These are phyloP conservation scores for Candida coquimbonensis DNA, from an alignment of 805 yeast genomes.

Conservation along the genomic window DNA sequence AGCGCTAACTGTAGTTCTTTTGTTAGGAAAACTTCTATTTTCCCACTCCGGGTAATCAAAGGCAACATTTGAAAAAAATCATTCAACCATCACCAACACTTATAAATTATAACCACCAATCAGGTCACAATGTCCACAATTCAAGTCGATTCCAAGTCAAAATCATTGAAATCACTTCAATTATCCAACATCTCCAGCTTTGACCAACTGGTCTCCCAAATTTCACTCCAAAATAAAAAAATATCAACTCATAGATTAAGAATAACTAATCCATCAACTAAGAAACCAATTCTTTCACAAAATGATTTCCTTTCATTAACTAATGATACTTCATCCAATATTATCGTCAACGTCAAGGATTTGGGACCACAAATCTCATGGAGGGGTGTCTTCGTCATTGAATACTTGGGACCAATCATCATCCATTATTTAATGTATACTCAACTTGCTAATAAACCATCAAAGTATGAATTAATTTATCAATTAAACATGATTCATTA, in stretches of 20 bases:
- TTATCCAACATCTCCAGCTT: slow-evolving; percentile 24
- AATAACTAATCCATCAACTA: slow-evolving; percentile 28
- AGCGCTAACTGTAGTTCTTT: not conserved
- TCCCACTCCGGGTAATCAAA: too few species aligned
- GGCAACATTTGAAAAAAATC: not conserved
- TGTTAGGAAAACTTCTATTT: too few species aligned
- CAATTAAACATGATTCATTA: slow-evolving; percentile 65
- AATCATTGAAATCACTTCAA: not conserved
- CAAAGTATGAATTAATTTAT: slow-evolving; percentile 26
- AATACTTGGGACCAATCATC: slow-evolving; percentile 84
- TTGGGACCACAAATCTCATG: slow-evolving; percentile 90
- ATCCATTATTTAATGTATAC: slow-evolving; percentile 67
- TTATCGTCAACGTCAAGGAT: slow-evolving; percentile 63
- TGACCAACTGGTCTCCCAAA: slow-evolving; percentile 31
- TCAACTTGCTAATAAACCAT: slow-evolving; percentile 22
- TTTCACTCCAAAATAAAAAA: slow-evolving; percentile 36
- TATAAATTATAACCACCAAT: too few species aligned
- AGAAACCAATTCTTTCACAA: slow-evolving; percentile 10
- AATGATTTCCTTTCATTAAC: slow-evolving; percentile 13
- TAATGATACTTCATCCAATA: too few species aligned
- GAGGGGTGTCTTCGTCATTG: slow-evolving; percentile 84
- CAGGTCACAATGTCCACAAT: too few species aligned
- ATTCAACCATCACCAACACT: too few species aligned
- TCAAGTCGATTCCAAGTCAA: not conserved
- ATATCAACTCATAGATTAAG: slow-evolving; percentile 48